phyloP scores from a whole-genome alignment of 306 rosid species.

The Quercus dentata region DNA sequence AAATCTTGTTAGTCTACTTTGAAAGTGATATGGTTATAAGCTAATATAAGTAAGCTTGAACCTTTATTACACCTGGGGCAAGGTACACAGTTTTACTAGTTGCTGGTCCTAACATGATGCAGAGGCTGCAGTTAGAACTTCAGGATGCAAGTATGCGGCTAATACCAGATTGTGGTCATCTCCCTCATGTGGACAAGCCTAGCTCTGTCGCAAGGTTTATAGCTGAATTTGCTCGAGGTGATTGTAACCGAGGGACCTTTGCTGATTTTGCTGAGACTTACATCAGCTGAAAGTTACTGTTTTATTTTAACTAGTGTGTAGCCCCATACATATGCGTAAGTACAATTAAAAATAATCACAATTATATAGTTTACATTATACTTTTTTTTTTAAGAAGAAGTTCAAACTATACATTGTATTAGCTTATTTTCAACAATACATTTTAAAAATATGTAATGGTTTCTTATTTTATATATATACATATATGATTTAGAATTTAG shows the following conservation, averaged over 20 bases:
- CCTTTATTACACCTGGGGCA: not conserved
- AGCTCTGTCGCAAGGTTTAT: slow-evolving; percentile 33
- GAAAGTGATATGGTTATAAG: not conserved
- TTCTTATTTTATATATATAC: too few species aligned
- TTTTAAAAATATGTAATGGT: too few species aligned
- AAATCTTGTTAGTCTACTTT: not conserved
- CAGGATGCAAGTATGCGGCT: slow-evolving; percentile 30
- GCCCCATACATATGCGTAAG: rapidly evolving
- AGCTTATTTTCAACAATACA: too few species aligned
- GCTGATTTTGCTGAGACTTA: not conserved
- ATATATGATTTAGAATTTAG: too few species aligned
- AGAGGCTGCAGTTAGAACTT: slow-evolving; percentile 51
- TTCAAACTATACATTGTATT: too few species aligned
- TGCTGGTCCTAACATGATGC: slow-evolving; percentile 15
- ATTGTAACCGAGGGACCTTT: not conserved
- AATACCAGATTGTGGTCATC: slow-evolving; percentile 44
- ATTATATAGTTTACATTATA: too few species aligned
- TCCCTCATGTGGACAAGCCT: slow-evolving; percentile 51
- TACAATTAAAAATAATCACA: too few species aligned
- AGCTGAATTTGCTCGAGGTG: slow-evolving; percentile 23
- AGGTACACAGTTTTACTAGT: not conserved
- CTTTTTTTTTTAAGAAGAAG: too few species aligned
- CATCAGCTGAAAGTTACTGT: too few species aligned
- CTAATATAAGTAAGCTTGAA: not conserved
- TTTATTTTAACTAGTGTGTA: too few species aligned